A percentile compares a stretch with the other conserved stretches of the same genome.
These are phyloP conservation scores for Adansonia grandidieri DNA, from an alignment of 441 rosid genomes.

Conservation along the genomic window DNA sequence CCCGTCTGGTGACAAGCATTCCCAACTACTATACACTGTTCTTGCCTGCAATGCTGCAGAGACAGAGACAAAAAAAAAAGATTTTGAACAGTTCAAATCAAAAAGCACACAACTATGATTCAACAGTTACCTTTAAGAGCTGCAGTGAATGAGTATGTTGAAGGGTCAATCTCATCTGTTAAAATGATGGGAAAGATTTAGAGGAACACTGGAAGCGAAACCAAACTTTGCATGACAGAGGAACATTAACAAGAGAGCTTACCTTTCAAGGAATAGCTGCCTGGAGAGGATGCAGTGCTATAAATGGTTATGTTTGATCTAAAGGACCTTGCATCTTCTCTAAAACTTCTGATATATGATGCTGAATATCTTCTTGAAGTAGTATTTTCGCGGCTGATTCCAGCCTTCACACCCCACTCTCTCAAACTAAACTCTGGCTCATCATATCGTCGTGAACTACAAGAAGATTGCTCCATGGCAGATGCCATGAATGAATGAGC, in stretches of 20 bases:
- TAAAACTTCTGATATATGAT: slow-evolving; percentile 68
- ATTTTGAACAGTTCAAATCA: background rate
- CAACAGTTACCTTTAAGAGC: slow-evolving; percentile 69
- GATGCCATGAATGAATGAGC: slow-evolving; percentile 35
- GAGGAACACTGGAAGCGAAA: background rate
- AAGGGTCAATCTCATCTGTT: slow-evolving; percentile 87
- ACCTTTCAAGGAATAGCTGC: slow-evolving; percentile 76
- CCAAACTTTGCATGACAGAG: background rate
- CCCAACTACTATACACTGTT: slow-evolving; percentile 56
- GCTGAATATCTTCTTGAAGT: slow-evolving; percentile 88
- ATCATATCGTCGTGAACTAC: slow-evolving; percentile 40
- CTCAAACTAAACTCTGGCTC: slow-evolving; percentile 56
- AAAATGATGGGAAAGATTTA: background rate
- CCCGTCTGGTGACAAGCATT: slow-evolving; percentile 72
- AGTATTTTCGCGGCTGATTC: slow-evolving; percentile 63
- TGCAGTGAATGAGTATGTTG: slow-evolving; percentile 85
- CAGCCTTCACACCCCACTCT: slow-evolving; percentile 73
- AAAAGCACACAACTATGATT: background rate
- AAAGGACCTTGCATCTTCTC: slow-evolving; percentile 76
- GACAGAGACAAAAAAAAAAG: background rate
- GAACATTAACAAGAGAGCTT: too few relatives aligned
- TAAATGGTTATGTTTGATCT: slow-evolving; percentile 73
- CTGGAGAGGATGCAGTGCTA: slow-evolving; percentile 98
- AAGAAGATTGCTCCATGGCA: slow-evolving; percentile 40
- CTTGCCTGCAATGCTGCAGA: slow-evolving; percentile 84